A percentile compares a stretch with the other conserved stretches of the same genome.
Conservation (phyloP, 2,329 filamentous ascomycete genomes). For the Diaporthe velutina region DNA sequence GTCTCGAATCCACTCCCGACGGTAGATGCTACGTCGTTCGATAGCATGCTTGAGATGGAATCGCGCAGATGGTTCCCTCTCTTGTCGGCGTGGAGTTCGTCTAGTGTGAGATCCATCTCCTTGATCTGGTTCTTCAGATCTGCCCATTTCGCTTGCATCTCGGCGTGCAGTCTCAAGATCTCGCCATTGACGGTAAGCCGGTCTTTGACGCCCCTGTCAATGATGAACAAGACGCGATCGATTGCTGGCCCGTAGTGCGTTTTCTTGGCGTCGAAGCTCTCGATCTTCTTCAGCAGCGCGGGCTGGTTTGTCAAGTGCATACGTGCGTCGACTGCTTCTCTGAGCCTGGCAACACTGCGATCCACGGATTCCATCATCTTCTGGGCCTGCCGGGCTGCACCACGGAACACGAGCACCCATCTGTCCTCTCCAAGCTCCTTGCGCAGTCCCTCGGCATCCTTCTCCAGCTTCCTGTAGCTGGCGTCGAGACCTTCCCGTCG, state of each 20-base stretch:
- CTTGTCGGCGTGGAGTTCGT: conserved; percentile 75
- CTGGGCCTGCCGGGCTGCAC: conserved; percentile 89
- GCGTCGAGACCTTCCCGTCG: conserved; percentile 80
- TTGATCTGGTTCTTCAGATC: conserved; percentile 81
- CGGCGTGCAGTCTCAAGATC: conserved; percentile 86
- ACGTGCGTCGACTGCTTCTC: conserved; percentile 81
- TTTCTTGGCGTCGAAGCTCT: conserved; percentile 95
- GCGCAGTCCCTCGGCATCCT: conserved; percentile 88
- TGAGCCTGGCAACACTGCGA: conserved; percentile 85
- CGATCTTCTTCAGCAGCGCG: conserved; percentile 83
- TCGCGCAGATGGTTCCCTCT: conserved; percentile 85
- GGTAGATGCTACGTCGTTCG: conserved; percentile 78
- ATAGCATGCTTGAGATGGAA: conserved; percentile 92
- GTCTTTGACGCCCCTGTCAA: conserved; percentile 95
- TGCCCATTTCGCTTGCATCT: conserved; percentile 87
- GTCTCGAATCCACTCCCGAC: conserved; percentile 78
- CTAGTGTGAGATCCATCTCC: conserved; percentile 80
- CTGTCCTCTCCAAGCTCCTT: conserved; percentile 95
- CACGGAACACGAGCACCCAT: conserved; percentile 95
- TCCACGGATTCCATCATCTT: conserved; percentile 98
- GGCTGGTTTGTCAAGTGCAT: conserved; percentile 80
- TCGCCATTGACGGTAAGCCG: conserved; percentile 97
- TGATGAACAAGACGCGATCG: conserved; percentile 89
- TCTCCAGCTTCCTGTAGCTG: conserved; percentile 89
- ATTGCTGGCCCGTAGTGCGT: conserved; percentile 94